phyloP scores from a whole-genome alignment of 2,329 filamentous ascomycete genomes.

The Arthroderma sp. region DNA sequence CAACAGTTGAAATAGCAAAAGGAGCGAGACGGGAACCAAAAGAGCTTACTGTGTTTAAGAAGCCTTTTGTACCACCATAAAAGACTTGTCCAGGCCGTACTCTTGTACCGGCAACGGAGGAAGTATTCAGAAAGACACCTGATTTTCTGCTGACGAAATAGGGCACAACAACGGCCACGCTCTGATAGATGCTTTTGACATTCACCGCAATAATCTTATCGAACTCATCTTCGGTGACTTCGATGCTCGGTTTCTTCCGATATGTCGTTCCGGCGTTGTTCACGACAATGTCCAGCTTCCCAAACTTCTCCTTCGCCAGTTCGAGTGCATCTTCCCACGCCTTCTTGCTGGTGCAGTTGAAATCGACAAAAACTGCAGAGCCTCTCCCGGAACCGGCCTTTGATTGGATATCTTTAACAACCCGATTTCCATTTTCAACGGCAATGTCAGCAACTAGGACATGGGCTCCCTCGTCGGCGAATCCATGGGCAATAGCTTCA shows the following conservation, averaged over 20 bases:
- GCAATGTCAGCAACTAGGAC: constrained; percentile 18
- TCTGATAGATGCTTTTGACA: constrained; percentile 28
- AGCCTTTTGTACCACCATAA: constrained; percentile 32
- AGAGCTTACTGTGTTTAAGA: constrained; percentile 28
- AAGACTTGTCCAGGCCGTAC: constrained; percentile 31
- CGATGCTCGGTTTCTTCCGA: constrained; percentile 27
- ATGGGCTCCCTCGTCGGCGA: constrained; percentile 17
- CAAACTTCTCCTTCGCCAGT: constrained; percentile 12
- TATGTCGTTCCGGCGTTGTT: constrained; percentile 35
- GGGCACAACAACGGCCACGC: constrained; percentile 17
- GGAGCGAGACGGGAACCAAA: neutral
- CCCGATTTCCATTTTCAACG: constrained; percentile 7
- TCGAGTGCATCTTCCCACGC: constrained; percentile 17
- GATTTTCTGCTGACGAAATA: constrained; percentile 15
- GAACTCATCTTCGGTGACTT: constrained; percentile 32
- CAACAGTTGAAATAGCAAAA: neutral
- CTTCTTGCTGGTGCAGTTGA: constrained; percentile 15
- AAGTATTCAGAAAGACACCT: constrained; percentile 24
- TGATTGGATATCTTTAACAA: constrained; percentile 7
- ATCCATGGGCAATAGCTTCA: constrained; percentile 18
- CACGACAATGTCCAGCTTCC: constrained; percentile 29
- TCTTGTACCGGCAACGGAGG: constrained; percentile 28
- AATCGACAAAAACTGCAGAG: constrained; percentile 4
- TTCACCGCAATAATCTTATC: constrained; percentile 31
- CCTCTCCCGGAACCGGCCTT: neutral